These are phyloP conservation scores for rapeseed (Brassica napus) DNA, from an alignment of 345 rosid species.

Conservation along the genomic window Da-Ae NC_063434.1:1350501-1351000, in stretches of 20 bases:
- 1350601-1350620: background rate
- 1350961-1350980: background rate
- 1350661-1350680: constrained; percentile 6
- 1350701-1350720: background rate
- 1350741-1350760: constrained; percentile 8
- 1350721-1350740: background rate
- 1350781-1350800: background rate
- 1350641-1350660: background rate
- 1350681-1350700: background rate
- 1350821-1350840: constrained; percentile 15
- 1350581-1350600: background rate
- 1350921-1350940: constrained; percentile 15
- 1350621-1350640: constrained; percentile 5
- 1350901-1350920: constrained; percentile 29
- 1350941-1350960: constrained; percentile 1
- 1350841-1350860: constrained; percentile 25
- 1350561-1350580: constrained; percentile 15
- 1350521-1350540: constrained; percentile 18
- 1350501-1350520: constrained; percentile 21
- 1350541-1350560: constrained; percentile 4
- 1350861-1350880: constrained; percentile 7
- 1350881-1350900: constrained; percentile 3
- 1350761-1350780: constrained; percentile 6
- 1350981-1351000: background rate
- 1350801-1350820: constrained; percentile 15